Percentiles rank a stretch among this genome's conserved stretches.
Conservation (phyloP, 805 yeast species). For the Spencermartinsiella europaea region DNA sequence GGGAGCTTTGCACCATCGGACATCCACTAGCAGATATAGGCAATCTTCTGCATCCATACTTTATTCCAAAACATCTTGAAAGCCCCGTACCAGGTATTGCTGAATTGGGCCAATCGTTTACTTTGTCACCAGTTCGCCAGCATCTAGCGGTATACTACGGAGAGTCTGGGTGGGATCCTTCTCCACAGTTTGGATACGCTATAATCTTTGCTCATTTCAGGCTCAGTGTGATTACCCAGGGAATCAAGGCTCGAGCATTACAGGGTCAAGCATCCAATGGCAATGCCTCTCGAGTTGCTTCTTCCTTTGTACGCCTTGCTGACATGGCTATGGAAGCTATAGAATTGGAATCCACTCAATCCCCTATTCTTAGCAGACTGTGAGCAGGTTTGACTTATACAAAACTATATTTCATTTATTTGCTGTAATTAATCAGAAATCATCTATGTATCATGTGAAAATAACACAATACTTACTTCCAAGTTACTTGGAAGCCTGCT, state of each 20-base stretch:
- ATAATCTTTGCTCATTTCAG: constrained; percentile 51
- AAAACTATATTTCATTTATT: too few species aligned
- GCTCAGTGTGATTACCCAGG: constrained; percentile 54
- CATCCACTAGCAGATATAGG: constrained; percentile 60
- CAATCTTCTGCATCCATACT: constrained; percentile 52
- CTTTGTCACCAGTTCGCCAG: too few species aligned
- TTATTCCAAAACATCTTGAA: constrained; percentile 34
- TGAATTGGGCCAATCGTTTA: constrained; percentile 18
- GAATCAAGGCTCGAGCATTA: constrained; percentile 51
- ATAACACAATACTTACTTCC: too few species aligned
- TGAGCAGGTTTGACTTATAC: too few species aligned
- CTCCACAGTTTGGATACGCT: constrained; percentile 46
- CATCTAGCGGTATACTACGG: too few species aligned
- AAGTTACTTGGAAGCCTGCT: too few species aligned
- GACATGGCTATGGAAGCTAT: constrained; percentile 25
- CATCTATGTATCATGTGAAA: too few species aligned
- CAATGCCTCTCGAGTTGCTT: constrained; percentile 40
- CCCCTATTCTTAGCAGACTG: too few species aligned
- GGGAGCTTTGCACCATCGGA: constrained; percentile 64
- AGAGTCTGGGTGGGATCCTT: constrained; percentile 40
- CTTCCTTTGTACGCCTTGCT: constrained; percentile 29
- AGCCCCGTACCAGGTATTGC: constrained; percentile 19
- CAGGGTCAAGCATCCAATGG: constrained; percentile 52
- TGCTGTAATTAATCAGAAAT: too few species aligned
- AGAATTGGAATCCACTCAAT: too few species aligned